Evolutionary conservation across 2,329 filamentous ascomycete genomes (phyloP).

Genomic region (Exophiala sideris): DNA sequence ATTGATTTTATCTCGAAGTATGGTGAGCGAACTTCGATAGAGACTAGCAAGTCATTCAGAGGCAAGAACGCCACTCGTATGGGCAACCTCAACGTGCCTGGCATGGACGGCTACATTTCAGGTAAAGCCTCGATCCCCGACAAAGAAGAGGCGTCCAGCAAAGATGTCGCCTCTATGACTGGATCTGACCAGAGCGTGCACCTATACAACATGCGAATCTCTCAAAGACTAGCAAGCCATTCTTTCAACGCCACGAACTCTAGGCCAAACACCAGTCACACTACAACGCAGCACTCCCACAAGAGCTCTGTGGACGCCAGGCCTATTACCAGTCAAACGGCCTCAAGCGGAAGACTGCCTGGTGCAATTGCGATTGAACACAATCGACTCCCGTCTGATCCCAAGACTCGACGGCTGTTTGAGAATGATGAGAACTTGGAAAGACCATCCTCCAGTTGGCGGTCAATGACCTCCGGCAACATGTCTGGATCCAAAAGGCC

Average conservation of each 20-base stretch:
- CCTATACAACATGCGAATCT: constrained; percentile 30
- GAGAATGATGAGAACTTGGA: constrained; percentile 8
- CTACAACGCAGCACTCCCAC: neutral
- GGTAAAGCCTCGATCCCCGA: neutral
- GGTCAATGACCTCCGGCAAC: constrained; percentile 3
- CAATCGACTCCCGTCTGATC: constrained; percentile 25
- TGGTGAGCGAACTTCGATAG: constrained; percentile 3
- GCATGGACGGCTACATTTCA: neutral
- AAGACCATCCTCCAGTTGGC: constrained; percentile 6
- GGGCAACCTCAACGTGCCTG: too few relatives aligned
- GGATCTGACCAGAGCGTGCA: constrained; percentile 25
- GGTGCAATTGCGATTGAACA: constrained; percentile 18
- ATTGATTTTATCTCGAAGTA: constrained; percentile 20
- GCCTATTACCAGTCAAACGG: neutral
- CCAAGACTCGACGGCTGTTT: constrained; percentile 23
- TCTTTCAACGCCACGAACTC: constrained; percentile 14
- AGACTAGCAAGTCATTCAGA: neutral
- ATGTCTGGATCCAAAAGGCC: neutral
- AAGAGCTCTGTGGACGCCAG: constrained; percentile 5
- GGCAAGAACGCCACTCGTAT: neutral
- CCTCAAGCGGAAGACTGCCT: neutral
- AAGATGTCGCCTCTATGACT: constrained; percentile 6
- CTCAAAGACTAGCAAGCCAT: constrained; percentile 27
- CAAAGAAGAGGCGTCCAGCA: constrained; percentile 3
- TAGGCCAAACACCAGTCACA: constrained; percentile 18